Percentiles rank a stretch among this genome's conserved stretches.
These are phyloP conservation scores for Xylaria sp. DNA, from an alignment of 495 filamentous ascomycete species.

Conservation along the genomic window DNA sequence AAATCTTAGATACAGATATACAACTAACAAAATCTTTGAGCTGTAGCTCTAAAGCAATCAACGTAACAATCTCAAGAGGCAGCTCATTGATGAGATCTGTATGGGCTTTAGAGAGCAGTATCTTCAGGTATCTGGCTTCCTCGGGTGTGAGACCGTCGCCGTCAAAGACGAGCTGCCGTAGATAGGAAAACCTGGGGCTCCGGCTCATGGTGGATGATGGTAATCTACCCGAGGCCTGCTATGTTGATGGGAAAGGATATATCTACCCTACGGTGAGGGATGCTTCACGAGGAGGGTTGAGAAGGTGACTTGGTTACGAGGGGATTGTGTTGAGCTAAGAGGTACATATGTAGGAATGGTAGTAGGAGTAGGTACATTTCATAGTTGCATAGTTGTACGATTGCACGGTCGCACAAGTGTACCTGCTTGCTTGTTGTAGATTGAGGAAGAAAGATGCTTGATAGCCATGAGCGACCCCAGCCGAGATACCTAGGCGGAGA, in stretches of 20 bases:
- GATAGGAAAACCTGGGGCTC: background rate
- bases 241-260: background rate
- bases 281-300: background rate
- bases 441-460: background rate
- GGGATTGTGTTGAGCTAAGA: too few species aligned
- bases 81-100: slow-evolving; percentile 41
- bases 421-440: background rate
- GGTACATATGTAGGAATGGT: too few species aligned
- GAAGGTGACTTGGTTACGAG: too few species aligned
- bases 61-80: slow-evolving; percentile 42
- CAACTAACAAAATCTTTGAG: slow-evolving; percentile 31
- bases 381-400: background rate
- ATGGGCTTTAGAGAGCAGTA: slow-evolving; percentile 31
- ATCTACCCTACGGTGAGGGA: background rate
- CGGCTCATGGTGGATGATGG: slow-evolving; percentile 3
- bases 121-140: slow-evolving; percentile 38
- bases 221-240: background rate
- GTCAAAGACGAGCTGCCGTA: slow-evolving; percentile 18
- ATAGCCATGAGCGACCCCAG: too few species aligned
- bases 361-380: too few species aligned
- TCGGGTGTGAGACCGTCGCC: slow-evolving; percentile 25
- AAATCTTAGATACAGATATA: slow-evolving; percentile 43
- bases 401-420: background rate
- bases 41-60: slow-evolving; percentile 38
- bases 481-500: background rate